phyloP scores from a whole-genome alignment of 768 basidiomycete species.

The Coprinellus micaceus region DNA sequence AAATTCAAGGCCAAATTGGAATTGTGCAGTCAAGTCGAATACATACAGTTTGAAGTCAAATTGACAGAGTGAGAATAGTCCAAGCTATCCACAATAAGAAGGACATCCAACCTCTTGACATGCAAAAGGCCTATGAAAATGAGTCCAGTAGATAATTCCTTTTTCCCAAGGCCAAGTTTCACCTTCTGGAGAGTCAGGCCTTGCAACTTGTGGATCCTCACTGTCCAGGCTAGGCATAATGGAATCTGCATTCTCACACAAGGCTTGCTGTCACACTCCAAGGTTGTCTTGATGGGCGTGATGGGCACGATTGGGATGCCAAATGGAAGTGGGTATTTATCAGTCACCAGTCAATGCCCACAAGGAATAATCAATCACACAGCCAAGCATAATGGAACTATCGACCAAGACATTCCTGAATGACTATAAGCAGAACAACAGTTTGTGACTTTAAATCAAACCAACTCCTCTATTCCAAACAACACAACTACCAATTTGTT shows the following conservation, averaged over 20 bases:
- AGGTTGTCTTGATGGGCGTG: background rate
- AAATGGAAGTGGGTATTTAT: too few species aligned
- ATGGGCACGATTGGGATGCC: background rate
- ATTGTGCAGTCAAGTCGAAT: too few species aligned
- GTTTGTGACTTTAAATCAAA: too few species aligned
- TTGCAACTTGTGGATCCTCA: slow-evolving; percentile 77
- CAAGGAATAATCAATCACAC: too few species aligned
- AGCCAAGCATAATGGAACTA: too few species aligned
- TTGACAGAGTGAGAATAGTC: background rate
- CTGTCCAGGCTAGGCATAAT: slow-evolving; percentile 67
- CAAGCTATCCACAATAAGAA: slow-evolving; percentile 19
- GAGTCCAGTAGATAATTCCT: slow-evolving; percentile 7
- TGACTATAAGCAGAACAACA: too few species aligned
- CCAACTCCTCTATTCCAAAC: too few species aligned
- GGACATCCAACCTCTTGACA: slow-evolving; percentile 45
- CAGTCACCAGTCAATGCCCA: too few species aligned
- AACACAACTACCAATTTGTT: too few species aligned
- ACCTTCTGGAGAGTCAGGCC: slow-evolving; percentile 55
- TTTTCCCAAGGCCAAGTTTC: slow-evolving; percentile 9
- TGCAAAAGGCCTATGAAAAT: slow-evolving; percentile 10
- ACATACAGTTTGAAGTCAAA: too few species aligned
- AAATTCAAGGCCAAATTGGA: too few species aligned
- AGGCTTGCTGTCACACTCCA: background rate
- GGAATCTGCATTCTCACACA: slow-evolving; percentile 38
- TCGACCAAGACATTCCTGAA: too few species aligned